Conservation (phyloP, 2,329 filamentous ascomycete species). For the Trichophyton schoenleinii region DNA sequence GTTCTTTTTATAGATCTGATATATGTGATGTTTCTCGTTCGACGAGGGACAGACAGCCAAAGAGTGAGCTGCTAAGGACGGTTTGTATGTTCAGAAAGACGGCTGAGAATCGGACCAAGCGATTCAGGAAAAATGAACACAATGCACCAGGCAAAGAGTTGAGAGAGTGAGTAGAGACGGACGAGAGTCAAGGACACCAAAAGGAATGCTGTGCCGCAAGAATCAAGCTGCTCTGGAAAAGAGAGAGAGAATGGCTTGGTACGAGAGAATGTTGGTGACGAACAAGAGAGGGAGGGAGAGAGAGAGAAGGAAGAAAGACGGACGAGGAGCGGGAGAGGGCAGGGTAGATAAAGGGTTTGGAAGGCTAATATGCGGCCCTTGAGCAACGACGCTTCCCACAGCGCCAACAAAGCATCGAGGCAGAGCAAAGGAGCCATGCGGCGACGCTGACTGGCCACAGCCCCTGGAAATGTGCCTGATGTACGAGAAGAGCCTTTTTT, state of each 20-base stretch:
- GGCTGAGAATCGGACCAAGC: constrained; percentile 10
- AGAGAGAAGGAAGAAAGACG: not conserved
- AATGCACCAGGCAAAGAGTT: not conserved
- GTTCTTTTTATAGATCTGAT: not conserved
- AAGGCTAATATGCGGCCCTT: not conserved
- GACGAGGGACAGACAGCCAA: not conserved
- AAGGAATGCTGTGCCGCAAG: constrained; percentile 10
- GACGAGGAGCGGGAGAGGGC: not conserved
- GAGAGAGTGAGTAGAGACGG: not conserved
- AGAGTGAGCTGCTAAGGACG: not conserved
- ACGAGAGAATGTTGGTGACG: not conserved
- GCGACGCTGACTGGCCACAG: not conserved
- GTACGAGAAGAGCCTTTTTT: not conserved
- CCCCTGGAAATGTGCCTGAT: not conserved
- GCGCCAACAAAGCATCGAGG: not conserved
- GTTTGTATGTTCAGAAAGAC: not conserved
- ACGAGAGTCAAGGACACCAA: constrained; percentile 6
- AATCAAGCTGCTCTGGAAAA: not conserved
- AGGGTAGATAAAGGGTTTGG: constrained; percentile 1
- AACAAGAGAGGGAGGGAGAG: not conserved
- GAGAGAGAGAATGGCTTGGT: not conserved
- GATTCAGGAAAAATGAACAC: constrained; percentile 1
- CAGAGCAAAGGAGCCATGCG: not conserved
- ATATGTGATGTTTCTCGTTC: constrained; percentile 7
- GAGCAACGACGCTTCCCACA: not conserved